Evolutionary conservation across 257 asterid genomes (phyloP).

Genomic region (Ballota nigra): DNA sequence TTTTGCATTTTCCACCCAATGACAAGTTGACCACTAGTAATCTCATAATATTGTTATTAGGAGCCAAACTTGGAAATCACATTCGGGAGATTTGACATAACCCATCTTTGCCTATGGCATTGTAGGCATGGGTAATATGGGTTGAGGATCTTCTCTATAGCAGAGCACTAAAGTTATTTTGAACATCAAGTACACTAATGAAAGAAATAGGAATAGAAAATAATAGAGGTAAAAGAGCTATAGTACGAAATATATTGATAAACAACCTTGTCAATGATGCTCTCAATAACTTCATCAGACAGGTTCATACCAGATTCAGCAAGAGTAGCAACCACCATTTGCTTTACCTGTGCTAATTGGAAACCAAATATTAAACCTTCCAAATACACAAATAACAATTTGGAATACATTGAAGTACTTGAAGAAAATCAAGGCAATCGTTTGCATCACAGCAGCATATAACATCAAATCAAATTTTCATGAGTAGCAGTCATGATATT

Average conservation of each 20-base stretch:
- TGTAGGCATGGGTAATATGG: not conserved
- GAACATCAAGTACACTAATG: not conserved
- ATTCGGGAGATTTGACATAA: not conserved
- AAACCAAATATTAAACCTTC: slow-evolving; percentile 14
- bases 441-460: not conserved
- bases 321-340: slow-evolving; percentile 98
- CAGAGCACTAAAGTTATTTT: not conserved
- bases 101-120: too few species aligned
- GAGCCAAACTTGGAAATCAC: not conserved
- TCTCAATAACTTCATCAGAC: slow-evolving; percentile 92
- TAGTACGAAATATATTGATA: slow-evolving; percentile 1
- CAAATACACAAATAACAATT: slow-evolving; percentile 2
- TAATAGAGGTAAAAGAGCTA: not conserved
- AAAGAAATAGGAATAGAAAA: not conserved
- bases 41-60: not conserved
- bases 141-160: not conserved
- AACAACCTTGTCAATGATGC: slow-evolving; percentile 92
- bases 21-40: not conserved
- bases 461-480: not conserved
- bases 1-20: not conserved
- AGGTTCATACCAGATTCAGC: slow-evolving; percentile 99
- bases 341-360: slow-evolving; percentile 65
- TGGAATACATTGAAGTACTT: not conserved
- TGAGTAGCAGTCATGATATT: too few species aligned
- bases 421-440: not conserved